Evolutionary conservation across 2,329 filamentous ascomycete genomes (phyloP).

Genomic region (Ceratocystiopsis minuta): DNA sequence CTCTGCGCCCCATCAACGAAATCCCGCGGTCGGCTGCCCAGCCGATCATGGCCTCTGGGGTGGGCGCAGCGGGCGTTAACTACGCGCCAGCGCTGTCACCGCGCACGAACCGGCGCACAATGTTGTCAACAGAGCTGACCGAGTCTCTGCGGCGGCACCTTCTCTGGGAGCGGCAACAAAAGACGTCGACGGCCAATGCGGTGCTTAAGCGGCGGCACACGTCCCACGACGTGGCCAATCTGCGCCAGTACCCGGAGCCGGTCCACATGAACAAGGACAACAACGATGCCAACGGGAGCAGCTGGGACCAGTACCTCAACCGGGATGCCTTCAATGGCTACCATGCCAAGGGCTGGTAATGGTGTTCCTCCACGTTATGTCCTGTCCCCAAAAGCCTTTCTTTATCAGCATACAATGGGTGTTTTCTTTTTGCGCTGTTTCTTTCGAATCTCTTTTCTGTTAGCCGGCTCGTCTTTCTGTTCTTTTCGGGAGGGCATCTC

Average conservation of each 20-base stretch:
- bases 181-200: constrained; percentile 73
- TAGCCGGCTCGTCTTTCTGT: background rate
- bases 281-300: constrained; percentile 47
- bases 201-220: constrained; percentile 82
- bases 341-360: constrained; percentile 69
- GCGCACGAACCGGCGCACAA: constrained; percentile 79
- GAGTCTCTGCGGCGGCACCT: constrained; percentile 83
- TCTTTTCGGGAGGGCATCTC: too few relatives aligned
- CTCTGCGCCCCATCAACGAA: constrained; percentile 38
- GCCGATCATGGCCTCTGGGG: constrained; percentile 59
- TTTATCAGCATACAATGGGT: background rate
- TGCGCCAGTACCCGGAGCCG: constrained; percentile 63
- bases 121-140: constrained; percentile 87
- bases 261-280: constrained; percentile 40
- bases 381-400: background rate
- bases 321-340: constrained; percentile 65
- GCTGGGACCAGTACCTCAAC: constrained; percentile 75
- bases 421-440: background rate
- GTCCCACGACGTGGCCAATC: constrained; percentile 74
- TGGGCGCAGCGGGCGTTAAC: constrained; percentile 41
- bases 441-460: background rate
- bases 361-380: too few relatives aligned
- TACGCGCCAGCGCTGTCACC: constrained; percentile 71
- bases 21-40: constrained; percentile 50
- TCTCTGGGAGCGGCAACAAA: constrained; percentile 89